Conservation (phyloP, 106 monocot species). For the Triglochin maritima region DNA sequence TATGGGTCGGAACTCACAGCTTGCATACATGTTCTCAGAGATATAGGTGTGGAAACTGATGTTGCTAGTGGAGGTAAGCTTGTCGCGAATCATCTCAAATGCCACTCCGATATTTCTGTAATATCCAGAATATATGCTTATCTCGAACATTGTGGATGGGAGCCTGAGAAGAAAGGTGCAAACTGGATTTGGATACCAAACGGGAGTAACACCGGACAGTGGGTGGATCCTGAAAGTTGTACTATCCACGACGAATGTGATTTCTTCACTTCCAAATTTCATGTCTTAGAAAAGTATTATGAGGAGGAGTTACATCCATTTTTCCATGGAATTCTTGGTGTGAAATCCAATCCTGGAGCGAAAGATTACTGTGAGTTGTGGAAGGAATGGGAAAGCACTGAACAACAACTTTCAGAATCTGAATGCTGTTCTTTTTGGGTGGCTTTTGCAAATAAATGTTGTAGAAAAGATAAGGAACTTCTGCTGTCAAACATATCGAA, state of each 20-base stretch:
- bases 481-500: slow-evolving; percentile 6
- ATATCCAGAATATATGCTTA: slow-evolving; percentile 31
- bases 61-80: neutral
- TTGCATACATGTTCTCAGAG: slow-evolving; percentile 13
- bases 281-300: slow-evolving; percentile 33
- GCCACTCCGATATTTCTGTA: slow-evolving; percentile 5
- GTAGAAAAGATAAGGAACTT: neutral
- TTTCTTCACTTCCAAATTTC: slow-evolving; percentile 15
- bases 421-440: slow-evolving; percentile 33
- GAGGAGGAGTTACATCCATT: slow-evolving; percentile 9
- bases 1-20: slow-evolving; percentile 2
- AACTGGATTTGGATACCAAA: slow-evolving; percentile 33
- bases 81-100: slow-evolving; percentile 15
- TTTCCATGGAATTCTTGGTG: slow-evolving; percentile 17
- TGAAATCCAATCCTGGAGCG: slow-evolving; percentile 9
- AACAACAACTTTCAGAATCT: neutral
- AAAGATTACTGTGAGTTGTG: slow-evolving; percentile 27
- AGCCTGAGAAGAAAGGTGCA: slow-evolving; percentile 5
- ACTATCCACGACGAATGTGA: slow-evolving; percentile 22
- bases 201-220: slow-evolving; percentile 17
- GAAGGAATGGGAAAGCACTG: slow-evolving; percentile 22
- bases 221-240: slow-evolving; percentile 26
- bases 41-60: slow-evolving; percentile 32
- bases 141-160: slow-evolving; percentile 25
- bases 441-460: slow-evolving; percentile 19